A percentile compares a stretch with the other conserved stretches of the same genome.
phyloP scores from a whole-genome alignment of 768 basidiomycete genomes.

The Boletellus sp. region DNA sequence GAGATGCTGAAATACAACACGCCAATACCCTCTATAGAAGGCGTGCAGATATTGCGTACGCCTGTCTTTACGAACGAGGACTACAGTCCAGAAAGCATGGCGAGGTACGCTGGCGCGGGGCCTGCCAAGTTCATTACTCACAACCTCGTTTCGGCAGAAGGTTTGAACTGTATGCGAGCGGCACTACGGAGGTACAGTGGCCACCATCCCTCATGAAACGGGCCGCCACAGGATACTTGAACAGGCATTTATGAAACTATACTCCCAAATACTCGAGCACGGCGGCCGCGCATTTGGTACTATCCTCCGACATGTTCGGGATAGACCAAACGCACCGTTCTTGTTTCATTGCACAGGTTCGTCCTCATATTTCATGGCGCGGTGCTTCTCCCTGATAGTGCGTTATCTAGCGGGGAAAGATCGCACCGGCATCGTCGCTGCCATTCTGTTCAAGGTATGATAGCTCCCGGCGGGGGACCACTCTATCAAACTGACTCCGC shows the following conservation, averaged over 20 bases:
- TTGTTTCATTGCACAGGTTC: conserved; percentile 77
- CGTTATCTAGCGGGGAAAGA: conserved; percentile 65
- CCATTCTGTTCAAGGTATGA: conserved; percentile 64
- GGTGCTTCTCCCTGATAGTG: not conserved
- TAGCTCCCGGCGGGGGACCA: not conserved
- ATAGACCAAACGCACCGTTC: conserved; percentile 59
- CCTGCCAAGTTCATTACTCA: not conserved
- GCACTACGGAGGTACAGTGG: conserved; percentile 65
- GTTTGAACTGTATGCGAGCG: conserved; percentile 70
- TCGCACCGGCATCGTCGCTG: conserved; percentile 73
- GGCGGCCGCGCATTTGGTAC: conserved; percentile 65
- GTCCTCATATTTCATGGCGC: not conserved
- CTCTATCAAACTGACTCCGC: not conserved
- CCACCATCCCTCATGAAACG: not conserved
- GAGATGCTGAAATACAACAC: conserved; percentile 73
- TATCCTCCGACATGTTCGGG: conserved; percentile 70
- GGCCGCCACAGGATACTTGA: not conserved
- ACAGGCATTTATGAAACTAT: conserved; percentile 77
- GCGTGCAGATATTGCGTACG: conserved; percentile 53
- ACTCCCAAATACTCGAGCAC: conserved; percentile 76
- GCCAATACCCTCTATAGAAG: conserved; percentile 61
- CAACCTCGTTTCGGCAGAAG: conserved; percentile 19
- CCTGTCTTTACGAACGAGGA: conserved; percentile 71
- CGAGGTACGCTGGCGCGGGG: conserved; percentile 58
- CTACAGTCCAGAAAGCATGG: conserved; percentile 81